phyloP scores from a whole-genome alignment of 2,329 filamentous ascomycete species.

The Seiridium cupressi region DNA sequence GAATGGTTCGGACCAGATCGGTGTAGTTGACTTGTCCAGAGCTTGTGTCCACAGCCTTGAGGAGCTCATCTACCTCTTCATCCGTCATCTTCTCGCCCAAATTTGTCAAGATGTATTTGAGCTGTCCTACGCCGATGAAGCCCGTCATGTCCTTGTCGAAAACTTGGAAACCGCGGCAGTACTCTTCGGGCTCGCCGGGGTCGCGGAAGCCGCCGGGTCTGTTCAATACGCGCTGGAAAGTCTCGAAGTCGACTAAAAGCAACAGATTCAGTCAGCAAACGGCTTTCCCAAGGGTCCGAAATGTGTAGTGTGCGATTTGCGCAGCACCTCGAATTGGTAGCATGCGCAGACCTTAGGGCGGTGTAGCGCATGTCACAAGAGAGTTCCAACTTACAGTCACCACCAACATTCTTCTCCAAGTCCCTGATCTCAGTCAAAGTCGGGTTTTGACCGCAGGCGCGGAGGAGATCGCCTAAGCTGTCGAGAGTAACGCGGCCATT shows the following conservation, averaged over 20 bases:
- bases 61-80: constrained; percentile 96
- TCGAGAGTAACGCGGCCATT: constrained; percentile 87
- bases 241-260: constrained; percentile 86
- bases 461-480: constrained; percentile 86
- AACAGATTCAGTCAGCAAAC: background rate
- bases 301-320: background rate
- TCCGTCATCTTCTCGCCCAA: constrained; percentile 99
- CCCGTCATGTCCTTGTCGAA: constrained; percentile 99
- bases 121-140: constrained; percentile 94
- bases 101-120: constrained; percentile 97
- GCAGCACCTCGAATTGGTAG: background rate
- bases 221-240: constrained; percentile 95
- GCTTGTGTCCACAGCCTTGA: constrained; percentile 96
- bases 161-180: constrained; percentile 97
- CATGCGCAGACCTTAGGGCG: background rate
- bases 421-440: constrained; percentile 91
- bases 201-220: constrained; percentile 97
- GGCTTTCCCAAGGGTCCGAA: background rate
- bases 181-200: constrained; percentile 95
- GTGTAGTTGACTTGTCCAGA: constrained; percentile 98
- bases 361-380: constrained; percentile 8
- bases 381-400: constrained; percentile 72
- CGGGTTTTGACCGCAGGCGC: constrained; percentile 97
- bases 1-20: constrained; percentile 81
- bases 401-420: constrained; percentile 83